Base-by-base conservation (phyloP, 2,329 filamentous ascomycete species). In the Penicillium hesseltinei region DNA sequence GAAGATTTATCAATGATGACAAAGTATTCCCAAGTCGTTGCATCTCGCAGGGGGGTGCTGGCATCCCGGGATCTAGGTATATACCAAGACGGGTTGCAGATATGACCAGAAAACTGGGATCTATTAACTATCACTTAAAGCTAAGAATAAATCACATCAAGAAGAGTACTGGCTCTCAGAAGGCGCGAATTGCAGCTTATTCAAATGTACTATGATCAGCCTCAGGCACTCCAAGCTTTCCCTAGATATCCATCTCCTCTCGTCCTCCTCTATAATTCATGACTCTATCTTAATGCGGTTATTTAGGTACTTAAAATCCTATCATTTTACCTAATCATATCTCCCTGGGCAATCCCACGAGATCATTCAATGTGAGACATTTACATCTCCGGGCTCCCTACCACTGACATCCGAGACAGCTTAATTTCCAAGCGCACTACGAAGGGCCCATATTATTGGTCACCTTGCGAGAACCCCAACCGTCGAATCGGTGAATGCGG, bases 401-500 rank as follows among this genome's bases (percentile, higher is more conserved):
- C 31, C 15, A 31, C 23, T 23, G 19, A 40, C 25, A 27, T 33
- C 42, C 15, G 21, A 54, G 44, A 19, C 44, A 38, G 36, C 31
- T 27, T 27, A 2, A 9, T 51, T 40, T n/a, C 25, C 10, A 54
- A 62, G 25, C 50, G 27, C 39, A 29, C 51, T 47, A 52, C 45
- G 21, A 42, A 55, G 6, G 9, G 27, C 35, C 36, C 13, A 19
- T 33, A 11, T 25, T 13, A 47, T 35, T 51, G 29, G 45, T 13
- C 23, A 31, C 19, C 35, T 5, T 49, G 52, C 27, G 4, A 33
- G 17, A 13, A 13, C 21, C 8, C 11, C 23, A 23, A 23, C 27
- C n/a, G 17, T 45, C 47, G 31, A 58, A 45, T 49, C 25, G 47
- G 52, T 13, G 35, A n/a, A 49, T 31, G 29, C n/a, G 44, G 48